phyloP scores from a whole-genome alignment of 2,329 filamentous ascomycete species.

The Talaromyces islandicus region DNA sequence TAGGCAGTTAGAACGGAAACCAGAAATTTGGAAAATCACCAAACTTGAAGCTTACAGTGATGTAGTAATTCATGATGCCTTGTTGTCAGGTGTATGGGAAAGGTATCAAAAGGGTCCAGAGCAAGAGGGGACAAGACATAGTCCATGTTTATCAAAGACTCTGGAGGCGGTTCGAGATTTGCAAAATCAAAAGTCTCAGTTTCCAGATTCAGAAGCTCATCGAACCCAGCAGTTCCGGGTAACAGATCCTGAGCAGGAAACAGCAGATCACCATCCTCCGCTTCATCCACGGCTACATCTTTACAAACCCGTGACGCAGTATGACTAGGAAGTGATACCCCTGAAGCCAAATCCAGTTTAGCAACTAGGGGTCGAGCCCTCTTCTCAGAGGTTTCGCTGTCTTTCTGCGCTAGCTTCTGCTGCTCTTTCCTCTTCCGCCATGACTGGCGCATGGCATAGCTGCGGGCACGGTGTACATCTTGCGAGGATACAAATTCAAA shows the following conservation, averaged over 20 bases:
- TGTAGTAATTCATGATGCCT: slow-evolving; percentile 7
- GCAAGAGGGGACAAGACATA: not conserved
- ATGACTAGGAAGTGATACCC: not conserved
- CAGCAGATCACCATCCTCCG: not conserved
- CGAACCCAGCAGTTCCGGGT: not conserved
- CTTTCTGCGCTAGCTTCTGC: slow-evolving; percentile 1
- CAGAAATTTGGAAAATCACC: not conserved
- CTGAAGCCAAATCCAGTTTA: not conserved
- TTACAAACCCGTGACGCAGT: not conserved
- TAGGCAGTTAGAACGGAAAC: not conserved
- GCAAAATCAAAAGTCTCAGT: not conserved
- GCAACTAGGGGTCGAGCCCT: not conserved
- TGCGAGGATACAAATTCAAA: slow-evolving; percentile 7
- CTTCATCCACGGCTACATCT: not conserved
- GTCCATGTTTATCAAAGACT: not conserved
- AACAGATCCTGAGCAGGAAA: not conserved
- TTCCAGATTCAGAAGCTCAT: not conserved
- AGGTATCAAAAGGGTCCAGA: slow-evolving; percentile 8
- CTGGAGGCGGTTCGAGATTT: not conserved
- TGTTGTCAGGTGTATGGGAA: slow-evolving; percentile 6
- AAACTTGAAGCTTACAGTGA: slow-evolving; percentile 3
- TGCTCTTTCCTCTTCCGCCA: slow-evolving; percentile 10
- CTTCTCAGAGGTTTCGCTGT: not conserved
- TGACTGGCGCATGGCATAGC: slow-evolving; percentile 9
- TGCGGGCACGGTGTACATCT: slow-evolving; percentile 9